A percentile compares a stretch with the other conserved stretches of the same genome.
phyloP scores from a whole-genome alignment of 805 yeast genomes.

The Torulaspora maleeae region DNA sequence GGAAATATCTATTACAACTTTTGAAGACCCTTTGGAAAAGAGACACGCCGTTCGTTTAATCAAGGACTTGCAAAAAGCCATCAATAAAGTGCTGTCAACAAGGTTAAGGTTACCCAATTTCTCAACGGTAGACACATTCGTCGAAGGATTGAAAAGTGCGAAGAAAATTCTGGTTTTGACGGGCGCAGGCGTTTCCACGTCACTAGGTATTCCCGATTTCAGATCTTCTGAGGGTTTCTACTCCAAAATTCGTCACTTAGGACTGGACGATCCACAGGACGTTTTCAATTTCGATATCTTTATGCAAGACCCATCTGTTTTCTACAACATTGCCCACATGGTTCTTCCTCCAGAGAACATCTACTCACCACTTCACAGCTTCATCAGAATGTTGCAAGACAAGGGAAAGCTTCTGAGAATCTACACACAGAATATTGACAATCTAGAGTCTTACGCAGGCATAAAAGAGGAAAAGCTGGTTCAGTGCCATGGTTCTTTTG shows the following conservation, averaged over 20 bases:
- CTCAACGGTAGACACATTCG: constrained; percentile 54
- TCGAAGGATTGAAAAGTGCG: constrained; percentile 50
- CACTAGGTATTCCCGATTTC: constrained; percentile 88
- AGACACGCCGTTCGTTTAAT: constrained; percentile 45
- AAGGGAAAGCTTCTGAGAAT: constrained; percentile 73
- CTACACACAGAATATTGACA: constrained; percentile 89
- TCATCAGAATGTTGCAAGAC: constrained; percentile 67
- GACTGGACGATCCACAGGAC: constrained; percentile 83
- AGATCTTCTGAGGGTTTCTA: constrained; percentile 86
- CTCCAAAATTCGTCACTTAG: constrained; percentile 59
- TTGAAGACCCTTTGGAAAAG: constrained; percentile 40
- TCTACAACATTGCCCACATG: constrained; percentile 82
- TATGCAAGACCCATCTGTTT: constrained; percentile 68
- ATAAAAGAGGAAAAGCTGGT: constrained; percentile 59
- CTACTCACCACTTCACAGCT: constrained; percentile 76
- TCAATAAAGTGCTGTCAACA: constrained; percentile 54
- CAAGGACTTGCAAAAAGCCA: constrained; percentile 55
- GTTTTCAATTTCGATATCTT: constrained; percentile 76
- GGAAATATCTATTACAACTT: constrained; percentile 20
- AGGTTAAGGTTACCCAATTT: constrained; percentile 53
- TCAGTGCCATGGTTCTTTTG: constrained; percentile 93
- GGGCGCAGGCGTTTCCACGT: constrained; percentile 92
- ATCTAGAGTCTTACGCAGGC: constrained; percentile 79
- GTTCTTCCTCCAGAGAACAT: constrained; percentile 67
- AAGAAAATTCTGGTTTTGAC: constrained; percentile 67